Percentiles rank a stretch among this genome's conserved stretches.
Conservation (phyloP, 2,329 filamentous ascomycete species). For the Ophiobolus disseminans region DNA sequence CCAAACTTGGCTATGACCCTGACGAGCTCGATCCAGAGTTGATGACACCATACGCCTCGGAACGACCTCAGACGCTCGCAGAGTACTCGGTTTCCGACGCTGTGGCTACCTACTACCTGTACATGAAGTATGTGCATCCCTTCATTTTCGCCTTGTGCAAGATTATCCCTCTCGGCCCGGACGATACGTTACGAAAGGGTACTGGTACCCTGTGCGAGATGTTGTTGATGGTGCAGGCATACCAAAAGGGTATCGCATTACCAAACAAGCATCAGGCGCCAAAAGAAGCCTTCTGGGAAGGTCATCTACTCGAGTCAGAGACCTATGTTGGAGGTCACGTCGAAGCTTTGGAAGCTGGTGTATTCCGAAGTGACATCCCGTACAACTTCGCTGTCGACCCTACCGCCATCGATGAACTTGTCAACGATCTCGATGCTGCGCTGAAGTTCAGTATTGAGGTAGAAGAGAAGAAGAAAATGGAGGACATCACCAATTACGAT, state of each 20-base stretch:
- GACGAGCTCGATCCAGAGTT: slow-evolving; percentile 97
- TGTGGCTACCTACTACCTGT: slow-evolving; percentile 97
- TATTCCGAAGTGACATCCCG: slow-evolving; percentile 94
- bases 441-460: slow-evolving; percentile 76
- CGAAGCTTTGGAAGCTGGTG: slow-evolving; percentile 97
- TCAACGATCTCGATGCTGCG: slow-evolving; percentile 85
- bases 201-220: slow-evolving; percentile 99
- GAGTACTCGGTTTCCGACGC: slow-evolving; percentile 99
- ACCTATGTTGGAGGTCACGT: slow-evolving; percentile 99
- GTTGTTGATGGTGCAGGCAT: slow-evolving; percentile 98
- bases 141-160: slow-evolving; percentile 99
- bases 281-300: slow-evolving; percentile 94
- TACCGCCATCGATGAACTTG: slow-evolving; percentile 84
- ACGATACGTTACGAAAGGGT: slow-evolving; percentile 92
- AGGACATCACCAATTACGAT: slow-evolving; percentile 60
- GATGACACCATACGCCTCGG: slow-evolving; percentile 88
- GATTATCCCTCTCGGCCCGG: slow-evolving; percentile 89
- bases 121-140: slow-evolving; percentile 99
- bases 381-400: slow-evolving; percentile 93
- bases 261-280: slow-evolving; percentile 95
- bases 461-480: slow-evolving; percentile 61
- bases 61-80: slow-evolving; percentile 90
- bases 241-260: slow-evolving; percentile 86
- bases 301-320: slow-evolving; percentile 93
- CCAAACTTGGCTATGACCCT: slow-evolving; percentile 96